Evolutionary conservation across 2,329 filamentous ascomycete genomes (phyloP).

Genomic region (Nigrospora osmanthi): DNA sequence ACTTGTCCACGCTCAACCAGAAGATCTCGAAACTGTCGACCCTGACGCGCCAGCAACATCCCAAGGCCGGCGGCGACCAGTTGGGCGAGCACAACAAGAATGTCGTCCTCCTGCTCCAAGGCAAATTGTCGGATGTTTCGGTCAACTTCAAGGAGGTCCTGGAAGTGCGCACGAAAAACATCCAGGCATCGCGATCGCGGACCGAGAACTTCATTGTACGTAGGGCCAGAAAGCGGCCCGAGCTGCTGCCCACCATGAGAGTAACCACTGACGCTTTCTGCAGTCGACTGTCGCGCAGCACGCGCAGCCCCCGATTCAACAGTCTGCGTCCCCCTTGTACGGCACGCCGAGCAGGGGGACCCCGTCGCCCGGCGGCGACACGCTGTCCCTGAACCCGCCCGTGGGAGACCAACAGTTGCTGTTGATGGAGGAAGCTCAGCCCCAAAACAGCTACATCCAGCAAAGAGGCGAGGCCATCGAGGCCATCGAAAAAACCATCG

Average conservation of each 20-base stretch:
- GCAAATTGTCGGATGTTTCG: conserved; percentile 84
- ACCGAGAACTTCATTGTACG: conserved; percentile 83
- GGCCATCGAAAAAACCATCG: conserved; percentile 91
- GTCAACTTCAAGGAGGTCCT: conserved; percentile 97
- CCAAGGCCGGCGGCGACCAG: conserved; percentile 48
- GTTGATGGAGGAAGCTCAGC: conserved; percentile 87
- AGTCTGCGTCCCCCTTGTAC: conserved; percentile 81
- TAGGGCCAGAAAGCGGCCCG: too few species aligned
- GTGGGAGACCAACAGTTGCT: conserved; percentile 81
- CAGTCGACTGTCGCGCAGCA: conserved; percentile 72
- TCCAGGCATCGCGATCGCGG: conserved; percentile 83
- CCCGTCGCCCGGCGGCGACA: conserved; percentile 61
- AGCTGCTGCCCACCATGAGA: too few species aligned
- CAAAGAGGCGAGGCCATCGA: conserved; percentile 94
- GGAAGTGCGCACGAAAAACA: conserved; percentile 94
- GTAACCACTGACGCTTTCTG: too few species aligned
- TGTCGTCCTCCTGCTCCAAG: conserved; percentile 84
- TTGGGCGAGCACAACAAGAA: conserved; percentile 98
- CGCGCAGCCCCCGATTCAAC: conserved; percentile 58
- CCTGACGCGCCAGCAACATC: conserved; percentile 67
- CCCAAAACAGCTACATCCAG: conserved; percentile 82
- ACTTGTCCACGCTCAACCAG: conserved; percentile 74
- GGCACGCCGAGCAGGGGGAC: conserved; percentile 64
- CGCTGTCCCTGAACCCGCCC: conserved; percentile 71
- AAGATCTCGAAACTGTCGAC: conserved; percentile 79